Conservation (phyloP, 2,329 filamentous ascomycete species). For the Cercospora berteroae region DNA sequence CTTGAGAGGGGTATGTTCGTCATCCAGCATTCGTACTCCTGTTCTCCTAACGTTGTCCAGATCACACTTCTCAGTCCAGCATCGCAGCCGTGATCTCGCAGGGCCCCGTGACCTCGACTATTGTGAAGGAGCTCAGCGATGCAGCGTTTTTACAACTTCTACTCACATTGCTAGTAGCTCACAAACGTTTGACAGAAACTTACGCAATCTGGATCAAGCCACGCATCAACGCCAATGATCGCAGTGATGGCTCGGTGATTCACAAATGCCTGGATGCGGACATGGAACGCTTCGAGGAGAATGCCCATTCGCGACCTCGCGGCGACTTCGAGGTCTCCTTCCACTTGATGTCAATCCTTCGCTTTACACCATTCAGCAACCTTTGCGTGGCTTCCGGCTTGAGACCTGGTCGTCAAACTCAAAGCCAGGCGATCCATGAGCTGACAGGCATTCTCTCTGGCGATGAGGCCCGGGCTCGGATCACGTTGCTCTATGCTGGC, state of each 20-base stretch:
- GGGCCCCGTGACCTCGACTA: conserved; percentile 1
- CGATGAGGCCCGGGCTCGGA: neutral
- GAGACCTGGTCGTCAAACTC: neutral
- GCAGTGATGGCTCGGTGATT: conserved; percentile 2
- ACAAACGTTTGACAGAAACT: conserved; percentile 5
- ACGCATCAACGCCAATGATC: conserved; percentile 4
- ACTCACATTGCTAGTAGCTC: conserved; percentile 7
- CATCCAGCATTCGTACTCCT: neutral
- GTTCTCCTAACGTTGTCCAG: neutral
- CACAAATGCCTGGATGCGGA: conserved; percentile 11
- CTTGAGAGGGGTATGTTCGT: neutral
- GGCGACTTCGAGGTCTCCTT: conserved; percentile 4
- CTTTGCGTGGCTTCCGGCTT: conserved; percentile 1
- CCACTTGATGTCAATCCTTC: conserved; percentile 7
- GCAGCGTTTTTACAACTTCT: conserved; percentile 6
- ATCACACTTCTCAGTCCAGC: neutral
- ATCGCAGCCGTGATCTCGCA: conserved; percentile 3
- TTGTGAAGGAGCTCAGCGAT: conserved; percentile 7
- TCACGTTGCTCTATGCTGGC: conserved; percentile 8
- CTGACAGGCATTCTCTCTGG: neutral
- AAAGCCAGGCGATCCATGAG: neutral
- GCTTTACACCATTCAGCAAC: conserved; percentile 9
- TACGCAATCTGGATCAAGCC: conserved; percentile 7
- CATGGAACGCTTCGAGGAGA: conserved; percentile 11
- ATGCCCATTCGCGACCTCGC: neutral